Conservation (phyloP, 1,284 basidiomycete species). For the Trichosporon asahii region DNA sequence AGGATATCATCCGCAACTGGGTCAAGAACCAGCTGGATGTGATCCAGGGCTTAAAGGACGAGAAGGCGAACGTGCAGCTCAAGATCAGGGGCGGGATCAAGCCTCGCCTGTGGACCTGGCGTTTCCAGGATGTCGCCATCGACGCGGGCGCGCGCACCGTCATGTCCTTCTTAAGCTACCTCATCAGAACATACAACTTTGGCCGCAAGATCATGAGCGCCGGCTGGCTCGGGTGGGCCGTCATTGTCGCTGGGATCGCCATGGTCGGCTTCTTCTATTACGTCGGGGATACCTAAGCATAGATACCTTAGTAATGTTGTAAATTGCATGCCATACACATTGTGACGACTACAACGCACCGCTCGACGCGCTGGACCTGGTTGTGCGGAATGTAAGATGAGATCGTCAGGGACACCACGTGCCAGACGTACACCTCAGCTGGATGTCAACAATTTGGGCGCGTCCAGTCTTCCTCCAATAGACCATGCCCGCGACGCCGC, state of each 20-base stretch:
- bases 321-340: constrained; percentile 2
- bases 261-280: constrained; percentile 19
- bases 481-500: neutral
- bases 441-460: neutral
- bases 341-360: neutral
- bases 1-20: constrained; percentile 33
- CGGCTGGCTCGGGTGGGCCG: constrained; percentile 17
- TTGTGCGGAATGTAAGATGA: constrained; percentile 7
- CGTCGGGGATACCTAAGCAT: constrained; percentile 13
- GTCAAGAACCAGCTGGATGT: constrained; percentile 23
- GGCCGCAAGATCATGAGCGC: constrained; percentile 10
- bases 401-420: constrained; percentile 10
- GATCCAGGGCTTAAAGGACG: constrained; percentile 14
- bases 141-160: constrained; percentile 16
- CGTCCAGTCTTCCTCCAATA: neutral
- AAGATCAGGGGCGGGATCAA: constrained; percentile 23
- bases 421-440: constrained; percentile 1
- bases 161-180: constrained; percentile 11
- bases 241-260: constrained; percentile 4
- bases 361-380: neutral
- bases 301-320: constrained; percentile 2
- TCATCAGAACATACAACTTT: constrained; percentile 7
- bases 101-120: constrained; percentile 15
- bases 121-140: constrained; percentile 14
- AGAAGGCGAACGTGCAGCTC: constrained; percentile 10